Conservation (phyloP, 352 stramenopile genomes). For the Globisporangium megalacanthum region DNA sequence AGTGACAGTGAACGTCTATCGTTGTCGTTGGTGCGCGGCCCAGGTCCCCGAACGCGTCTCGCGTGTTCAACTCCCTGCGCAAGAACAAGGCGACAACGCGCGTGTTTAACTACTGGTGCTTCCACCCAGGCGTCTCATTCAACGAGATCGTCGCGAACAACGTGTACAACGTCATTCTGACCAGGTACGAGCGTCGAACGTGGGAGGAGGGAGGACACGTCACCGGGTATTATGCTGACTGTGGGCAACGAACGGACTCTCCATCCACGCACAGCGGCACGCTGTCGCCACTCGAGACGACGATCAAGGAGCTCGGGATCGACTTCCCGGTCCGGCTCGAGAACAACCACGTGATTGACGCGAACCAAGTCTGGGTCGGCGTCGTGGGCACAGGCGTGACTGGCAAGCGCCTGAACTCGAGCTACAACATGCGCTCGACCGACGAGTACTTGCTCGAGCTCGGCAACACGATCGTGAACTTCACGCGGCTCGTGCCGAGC, state of each 20-base stretch:
- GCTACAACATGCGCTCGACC: constrained; percentile 92
- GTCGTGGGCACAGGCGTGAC: constrained; percentile 93
- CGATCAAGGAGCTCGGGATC: constrained; percentile 95
- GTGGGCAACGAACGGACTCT: not conserved
- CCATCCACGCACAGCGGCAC: constrained; percentile 83
- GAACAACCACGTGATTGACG: constrained; percentile 97
- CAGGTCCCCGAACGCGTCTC: constrained; percentile 31
- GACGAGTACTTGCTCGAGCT: constrained; percentile 95
- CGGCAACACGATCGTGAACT: constrained; percentile 94
- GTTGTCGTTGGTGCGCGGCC: constrained; percentile 20
- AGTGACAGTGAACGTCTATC: constrained; percentile 2
- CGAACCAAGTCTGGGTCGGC: constrained; percentile 83
- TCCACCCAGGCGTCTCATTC: constrained; percentile 95
- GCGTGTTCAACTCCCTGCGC: constrained; percentile 41
- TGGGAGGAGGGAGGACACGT: not conserved
- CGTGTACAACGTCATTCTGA: constrained; percentile 85
- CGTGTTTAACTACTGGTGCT: constrained; percentile 99
- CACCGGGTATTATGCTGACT: not conserved
- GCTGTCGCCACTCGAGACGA: constrained; percentile 95
- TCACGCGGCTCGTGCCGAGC: constrained; percentile 92
- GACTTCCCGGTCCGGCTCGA: constrained; percentile 95
- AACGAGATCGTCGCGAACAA: constrained; percentile 92
- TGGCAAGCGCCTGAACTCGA: constrained; percentile 91
- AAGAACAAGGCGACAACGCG: constrained; percentile 58
- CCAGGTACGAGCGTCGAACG: constrained; percentile 34